These are phyloP conservation scores for Thamnidium elegans DNA, from an alignment of 192 early-diverging fungal species.

Conservation along the genomic window DNA sequence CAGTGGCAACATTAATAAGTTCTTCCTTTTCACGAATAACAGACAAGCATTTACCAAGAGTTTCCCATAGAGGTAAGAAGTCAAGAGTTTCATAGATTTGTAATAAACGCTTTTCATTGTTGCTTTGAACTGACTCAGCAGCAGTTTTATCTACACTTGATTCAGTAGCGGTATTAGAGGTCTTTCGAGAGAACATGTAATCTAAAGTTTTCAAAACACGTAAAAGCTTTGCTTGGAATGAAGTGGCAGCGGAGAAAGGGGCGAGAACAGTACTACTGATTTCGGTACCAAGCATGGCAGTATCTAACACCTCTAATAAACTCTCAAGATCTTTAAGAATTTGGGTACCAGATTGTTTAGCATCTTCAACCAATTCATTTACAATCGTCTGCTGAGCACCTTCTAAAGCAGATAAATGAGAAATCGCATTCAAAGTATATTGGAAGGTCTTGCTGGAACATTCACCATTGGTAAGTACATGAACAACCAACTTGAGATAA, in stretches of 20 bases:
- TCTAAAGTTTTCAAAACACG: conserved; percentile 94
- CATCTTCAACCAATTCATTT: conserved; percentile 71
- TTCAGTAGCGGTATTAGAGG: conserved; percentile 31
- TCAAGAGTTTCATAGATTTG: conserved; percentile 49
- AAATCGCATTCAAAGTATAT: conserved; percentile 86
- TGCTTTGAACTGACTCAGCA: conserved; percentile 6
- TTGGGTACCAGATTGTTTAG: conserved; percentile 62
- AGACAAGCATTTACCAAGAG: conserved; percentile 69
- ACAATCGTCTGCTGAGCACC: conserved; percentile 74
- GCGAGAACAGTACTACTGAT: conserved; percentile 72
- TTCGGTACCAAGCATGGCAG: conserved; percentile 58
- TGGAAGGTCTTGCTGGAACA: conserved; percentile 94
- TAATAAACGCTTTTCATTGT: conserved; percentile 50
- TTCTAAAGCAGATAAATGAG: conserved; percentile 73
- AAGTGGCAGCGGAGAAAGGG: conserved; percentile 81
- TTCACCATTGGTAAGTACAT: conserved; percentile 86
- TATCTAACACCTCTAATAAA: conserved; percentile 57
- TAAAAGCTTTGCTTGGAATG: conserved; percentile 87
- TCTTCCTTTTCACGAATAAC: conserved; percentile 74
- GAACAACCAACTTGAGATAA: conserved; percentile 80
- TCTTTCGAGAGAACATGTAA: conserved; percentile 68
- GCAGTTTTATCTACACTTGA: conserved; percentile 33
- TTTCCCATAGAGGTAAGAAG: conserved; percentile 73
- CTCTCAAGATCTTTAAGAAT: conserved; percentile 69
- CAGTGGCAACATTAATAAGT: conserved; percentile 87